Conservation (phyloP, 2,329 filamentous ascomycete genomes). For the Pseudogymnoascus sp. region DNA sequence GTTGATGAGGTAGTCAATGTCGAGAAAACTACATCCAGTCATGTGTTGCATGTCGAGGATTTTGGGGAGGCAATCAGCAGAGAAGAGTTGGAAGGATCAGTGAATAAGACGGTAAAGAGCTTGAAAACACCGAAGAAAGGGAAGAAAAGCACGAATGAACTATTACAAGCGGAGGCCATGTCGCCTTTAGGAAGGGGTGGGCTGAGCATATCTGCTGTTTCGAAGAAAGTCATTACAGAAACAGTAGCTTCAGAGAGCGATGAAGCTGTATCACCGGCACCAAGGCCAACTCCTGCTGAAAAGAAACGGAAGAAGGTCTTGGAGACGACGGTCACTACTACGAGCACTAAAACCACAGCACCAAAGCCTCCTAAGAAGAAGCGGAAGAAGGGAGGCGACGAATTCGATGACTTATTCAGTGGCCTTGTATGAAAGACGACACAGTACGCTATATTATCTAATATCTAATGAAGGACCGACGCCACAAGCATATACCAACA, state of each 20-base stretch:
- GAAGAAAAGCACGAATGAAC: background rate
- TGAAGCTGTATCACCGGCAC: background rate
- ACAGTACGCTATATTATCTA: background rate
- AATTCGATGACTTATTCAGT: constrained; percentile 67
- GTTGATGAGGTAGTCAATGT: background rate
- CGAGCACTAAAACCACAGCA: background rate
- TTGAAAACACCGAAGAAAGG: background rate
- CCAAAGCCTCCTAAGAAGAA: constrained; percentile 44
- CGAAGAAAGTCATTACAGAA: background rate
- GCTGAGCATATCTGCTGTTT: background rate
- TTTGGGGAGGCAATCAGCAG: constrained; percentile 30
- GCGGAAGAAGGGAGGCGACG: constrained; percentile 51
- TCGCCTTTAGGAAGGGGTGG: background rate
- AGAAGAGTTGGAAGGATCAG: constrained; percentile 13
- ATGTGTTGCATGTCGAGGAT: constrained; percentile 18
- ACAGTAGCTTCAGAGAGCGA: background rate
- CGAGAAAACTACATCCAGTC: constrained; percentile 5
- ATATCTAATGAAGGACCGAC: background rate
- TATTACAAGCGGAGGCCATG: background rate
- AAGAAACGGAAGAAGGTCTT: constrained; percentile 23
- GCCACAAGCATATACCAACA: background rate
- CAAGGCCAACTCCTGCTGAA: background rate
- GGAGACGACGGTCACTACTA: background rate
- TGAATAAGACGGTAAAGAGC: background rate
- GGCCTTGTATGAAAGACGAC: constrained; percentile 39